A percentile compares a stretch with the other conserved stretches of the same genome.
phyloP scores from a whole-genome alignment of 805 yeast species.

The Candida sithepensis region DNA sequence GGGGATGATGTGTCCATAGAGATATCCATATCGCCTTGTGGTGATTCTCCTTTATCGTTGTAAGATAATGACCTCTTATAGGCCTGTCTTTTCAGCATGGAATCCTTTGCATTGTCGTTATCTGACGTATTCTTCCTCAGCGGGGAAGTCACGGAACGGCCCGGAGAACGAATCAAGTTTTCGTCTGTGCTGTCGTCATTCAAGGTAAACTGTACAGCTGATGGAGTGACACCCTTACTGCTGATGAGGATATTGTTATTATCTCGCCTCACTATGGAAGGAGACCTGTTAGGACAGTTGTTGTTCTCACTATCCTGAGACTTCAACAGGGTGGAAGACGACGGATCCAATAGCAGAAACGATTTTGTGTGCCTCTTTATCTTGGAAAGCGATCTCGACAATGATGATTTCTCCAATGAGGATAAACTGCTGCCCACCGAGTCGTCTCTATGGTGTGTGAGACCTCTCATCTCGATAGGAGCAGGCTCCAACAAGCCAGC shows the following conservation, averaged over 20 bases:
- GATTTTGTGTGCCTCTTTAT: slow-evolving; percentile 16
- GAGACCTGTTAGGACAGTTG: background rate
- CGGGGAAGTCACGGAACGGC: background rate
- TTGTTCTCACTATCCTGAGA: background rate
- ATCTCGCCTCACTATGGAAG: background rate
- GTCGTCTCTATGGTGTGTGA: slow-evolving; percentile 1
- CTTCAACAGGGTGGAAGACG: slow-evolving; percentile 5
- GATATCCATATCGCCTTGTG: background rate
- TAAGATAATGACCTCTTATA: slow-evolving; percentile 18
- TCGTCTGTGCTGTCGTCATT: slow-evolving; percentile 9
- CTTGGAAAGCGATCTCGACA: slow-evolving; percentile 10
- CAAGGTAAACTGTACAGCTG: slow-evolving; percentile 10
- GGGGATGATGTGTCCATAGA: background rate
- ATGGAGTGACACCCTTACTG: slow-evolving; percentile 6
- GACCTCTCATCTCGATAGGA: too few species aligned
- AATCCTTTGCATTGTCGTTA: background rate
- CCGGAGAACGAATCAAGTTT: background rate
- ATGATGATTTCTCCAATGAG: slow-evolving; percentile 9
- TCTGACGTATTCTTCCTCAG: background rate
- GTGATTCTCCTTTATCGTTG: slow-evolving; percentile 13
- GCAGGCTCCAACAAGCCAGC: too few species aligned
- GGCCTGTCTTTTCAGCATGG: slow-evolving; percentile 11
- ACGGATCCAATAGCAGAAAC: slow-evolving; percentile 15
- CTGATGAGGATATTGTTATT: background rate
- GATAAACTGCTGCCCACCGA: background rate